These are phyloP conservation scores for Penstemon davidsonii DNA, from an alignment of 257 asterid species.

Conservation along the genomic window DNA sequence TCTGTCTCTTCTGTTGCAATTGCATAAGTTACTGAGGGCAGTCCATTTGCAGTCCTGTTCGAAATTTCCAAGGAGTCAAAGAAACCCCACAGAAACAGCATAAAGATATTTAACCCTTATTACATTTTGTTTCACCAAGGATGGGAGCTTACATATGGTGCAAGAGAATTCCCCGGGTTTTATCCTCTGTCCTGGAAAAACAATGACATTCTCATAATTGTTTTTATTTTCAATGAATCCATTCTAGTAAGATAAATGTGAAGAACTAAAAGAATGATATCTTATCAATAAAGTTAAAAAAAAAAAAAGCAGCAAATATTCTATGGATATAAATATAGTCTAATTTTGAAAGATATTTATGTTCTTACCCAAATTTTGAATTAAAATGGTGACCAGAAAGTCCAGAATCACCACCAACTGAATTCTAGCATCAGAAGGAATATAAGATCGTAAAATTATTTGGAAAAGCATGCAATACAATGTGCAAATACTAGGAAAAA, in stretches of 20 bases:
- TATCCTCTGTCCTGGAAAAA: slow-evolving; percentile 60
- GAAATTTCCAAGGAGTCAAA: slow-evolving; percentile 29
- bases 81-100: slow-evolving; percentile 11
- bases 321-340: too few relatives aligned
- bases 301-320: too few relatives aligned
- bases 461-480: slow-evolving; percentile 5
- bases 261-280: slow-evolving; percentile 12
- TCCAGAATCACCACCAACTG: slow-evolving; percentile 96
- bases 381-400: slow-evolving; percentile 83
- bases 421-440: slow-evolving; percentile 58
- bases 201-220: slow-evolving; percentile 23
- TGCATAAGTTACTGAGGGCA: slow-evolving; percentile 78
- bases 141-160: slow-evolving; percentile 82
- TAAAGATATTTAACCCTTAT: slow-evolving; percentile 17
- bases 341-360: slow-evolving; percentile 12
- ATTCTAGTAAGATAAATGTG: neutral
- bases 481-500: slow-evolving; percentile 7
- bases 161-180: slow-evolving; percentile 71
- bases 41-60: slow-evolving; percentile 73
- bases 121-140: slow-evolving; percentile 23
- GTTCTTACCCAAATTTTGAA: slow-evolving; percentile 63
- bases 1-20: slow-evolving; percentile 82
- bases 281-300: neutral
- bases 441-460: slow-evolving; percentile 25
- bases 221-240: too few relatives aligned